These are phyloP conservation scores for Aspergillus clavatus DNA, from an alignment of 2,329 filamentous ascomycete species.

Conservation along the genomic window DNA sequence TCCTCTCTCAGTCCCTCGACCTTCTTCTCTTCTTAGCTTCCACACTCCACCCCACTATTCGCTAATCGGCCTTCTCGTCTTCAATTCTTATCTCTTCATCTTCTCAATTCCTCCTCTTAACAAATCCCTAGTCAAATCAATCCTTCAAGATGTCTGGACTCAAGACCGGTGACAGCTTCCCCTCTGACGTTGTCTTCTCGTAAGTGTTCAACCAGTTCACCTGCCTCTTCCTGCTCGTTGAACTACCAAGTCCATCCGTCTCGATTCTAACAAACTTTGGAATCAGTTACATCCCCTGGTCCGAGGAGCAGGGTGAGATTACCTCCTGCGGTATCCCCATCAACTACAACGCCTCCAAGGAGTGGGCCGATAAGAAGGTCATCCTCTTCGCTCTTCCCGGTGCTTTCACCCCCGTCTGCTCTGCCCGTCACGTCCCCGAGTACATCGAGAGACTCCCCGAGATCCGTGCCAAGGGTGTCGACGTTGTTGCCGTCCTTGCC, in stretches of 20 bases:
- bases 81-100: conserved; percentile 2
- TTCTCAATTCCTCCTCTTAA: conserved; percentile 4
- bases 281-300: conserved; percentile 69
- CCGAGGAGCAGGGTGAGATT: conserved; percentile 62
- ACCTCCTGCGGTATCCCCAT: conserved; percentile 73
- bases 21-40: conserved; percentile 6
- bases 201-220: conserved; percentile 36
- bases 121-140: conserved; percentile 4
- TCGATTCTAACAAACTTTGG: conserved; percentile 8
- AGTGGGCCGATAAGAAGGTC: conserved; percentile 67
- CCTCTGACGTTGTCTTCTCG: conserved; percentile 72
- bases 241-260: background rate
- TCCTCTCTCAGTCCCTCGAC: conserved; percentile 9
- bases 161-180: conserved; percentile 79
- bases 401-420: conserved; percentile 85
- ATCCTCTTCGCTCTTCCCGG: conserved; percentile 65
- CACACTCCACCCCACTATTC: conserved; percentile 17
- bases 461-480: conserved; percentile 75
- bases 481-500: conserved; percentile 74
- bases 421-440: conserved; percentile 71
- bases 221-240: background rate
- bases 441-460: conserved; percentile 68
- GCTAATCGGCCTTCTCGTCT: conserved; percentile 10
- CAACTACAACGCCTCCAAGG: conserved; percentile 73
- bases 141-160: conserved; percentile 57